Evolutionary conservation across 441 rosid species (phyloP), one percentile per base, ranked within the genome.

Genomic region (Adansonia grandidieri): DNA sequence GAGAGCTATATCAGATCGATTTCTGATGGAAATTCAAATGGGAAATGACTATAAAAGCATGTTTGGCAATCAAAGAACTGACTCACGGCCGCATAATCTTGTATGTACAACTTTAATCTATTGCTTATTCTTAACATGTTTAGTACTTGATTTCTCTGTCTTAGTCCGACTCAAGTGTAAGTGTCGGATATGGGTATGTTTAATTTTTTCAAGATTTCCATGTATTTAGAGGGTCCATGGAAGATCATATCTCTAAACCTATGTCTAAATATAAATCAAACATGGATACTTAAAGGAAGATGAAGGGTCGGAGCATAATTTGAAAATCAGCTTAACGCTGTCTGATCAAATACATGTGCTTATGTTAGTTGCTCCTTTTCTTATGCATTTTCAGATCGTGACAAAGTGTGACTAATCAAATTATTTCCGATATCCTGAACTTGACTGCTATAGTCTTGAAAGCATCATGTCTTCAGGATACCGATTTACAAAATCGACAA

Each of bases 21-120:
- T 71, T 67, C 82, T 51, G 77, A 37, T 45, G 74, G 81, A 40
- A 79, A 77, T 60, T 42, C 61, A 61, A 77, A 68, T 70, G 6
- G 62, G 71, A 45, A 67, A 44, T 70, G 61, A 80, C 22, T 5
- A 2, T 1, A 47, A 10, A 42, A 24, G 28, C 24, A 17, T 66
- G 48, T 32, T 60, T 60, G 5, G 15, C 14, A 42, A 9, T 42
- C 24, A 42, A 20, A 65, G 56, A 19, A 67, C 47, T 62, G 66
- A 24, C 7, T 42, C n/a, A 45, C 54, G 17, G 13, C 32, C 17
- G 19, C 28, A 45, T 9, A 45, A 11, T 51, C 44, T 3, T 69
- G 73, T 71, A 71, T 28, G 74, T 71, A 28, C 61, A 28, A 15
- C 14, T 62, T 62, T 62, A 40, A 11, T 62, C 42, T 13, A 1